Evolutionary conservation across 768 basidiomycete genomes (phyloP), one percentile per base, ranked within the genome.

Genomic region (Mycena indigotica): DNA sequence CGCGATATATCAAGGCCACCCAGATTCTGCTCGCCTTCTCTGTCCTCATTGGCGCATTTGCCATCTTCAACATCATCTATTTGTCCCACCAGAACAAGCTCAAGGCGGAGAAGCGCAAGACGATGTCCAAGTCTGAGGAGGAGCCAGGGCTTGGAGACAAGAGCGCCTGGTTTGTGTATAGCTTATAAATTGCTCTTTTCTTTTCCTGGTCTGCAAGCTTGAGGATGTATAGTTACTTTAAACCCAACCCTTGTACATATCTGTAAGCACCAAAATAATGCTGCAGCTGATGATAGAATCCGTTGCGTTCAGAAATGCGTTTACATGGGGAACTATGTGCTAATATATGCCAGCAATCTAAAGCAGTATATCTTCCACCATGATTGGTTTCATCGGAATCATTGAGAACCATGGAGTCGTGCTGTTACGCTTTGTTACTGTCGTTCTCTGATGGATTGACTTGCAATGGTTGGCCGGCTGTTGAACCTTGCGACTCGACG

Each of bases 91-190:
- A 66, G 60, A 75, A 76, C 40, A 65, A 57, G 35, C 73, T 72
- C 66, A 85, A 85, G 69, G 72, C 69, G 16, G 55, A 50, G 50
- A 71, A 68, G 40, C 73, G 82, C 52, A 65, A 55, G 24, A 69
- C 40, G 17, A 69, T 67, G 39, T 46, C 60, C 5, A 69, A 65
- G 35, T 66, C 64, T 8, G 70, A 77, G 17, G 83, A 84, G 61
- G 63, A 67, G 17, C 63, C 67, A 5, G 74, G 72, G 0, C 66
- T 83, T 41, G 83, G 84, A 3, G 82, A 84, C 62, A 69, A 65
- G 39, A 81, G 80, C 38, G 81, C 81, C 3, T 84, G 84, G 81
- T 84, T 83, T 62, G 65, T 74, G 13, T 84, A 84, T 64, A 80
- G 57, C 45, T 55, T 58, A 53, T 62, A 46, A 62, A 55, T 59